phyloP scores from a whole-genome alignment of 1,284 basidiomycete genomes.

The Inonotus hispidus region DNA sequence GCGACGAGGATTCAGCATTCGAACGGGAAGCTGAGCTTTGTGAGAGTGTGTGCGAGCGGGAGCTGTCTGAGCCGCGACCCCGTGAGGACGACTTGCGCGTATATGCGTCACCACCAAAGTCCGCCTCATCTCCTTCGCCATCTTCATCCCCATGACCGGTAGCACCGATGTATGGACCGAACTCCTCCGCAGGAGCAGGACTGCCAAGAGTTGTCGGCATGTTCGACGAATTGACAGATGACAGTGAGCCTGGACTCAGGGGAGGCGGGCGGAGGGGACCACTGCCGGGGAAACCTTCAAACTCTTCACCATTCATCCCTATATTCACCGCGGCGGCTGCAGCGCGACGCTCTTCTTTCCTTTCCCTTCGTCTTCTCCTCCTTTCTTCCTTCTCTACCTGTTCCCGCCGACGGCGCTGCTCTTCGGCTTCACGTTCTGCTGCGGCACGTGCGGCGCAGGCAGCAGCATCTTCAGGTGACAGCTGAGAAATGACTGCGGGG shows the following conservation, averaged over 20 bases:
- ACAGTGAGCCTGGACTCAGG: constrained; percentile 16
- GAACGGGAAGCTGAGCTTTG: constrained; percentile 49
- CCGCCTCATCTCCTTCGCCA: constrained; percentile 44
- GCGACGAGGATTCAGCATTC: constrained; percentile 23
- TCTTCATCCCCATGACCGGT: constrained; percentile 28
- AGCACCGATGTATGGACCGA: constrained; percentile 33
- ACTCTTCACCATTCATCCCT: constrained; percentile 31
- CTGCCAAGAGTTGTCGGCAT: constrained; percentile 1
- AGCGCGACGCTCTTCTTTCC: constrained; percentile 37
- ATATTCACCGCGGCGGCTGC: constrained; percentile 34
- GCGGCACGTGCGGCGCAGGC: constrained; percentile 27
- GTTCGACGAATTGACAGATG: constrained; percentile 20
- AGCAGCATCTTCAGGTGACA: constrained; percentile 35
- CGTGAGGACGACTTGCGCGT: constrained; percentile 28
- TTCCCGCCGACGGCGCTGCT: constrained; percentile 27
- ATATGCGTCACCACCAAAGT: constrained; percentile 56
- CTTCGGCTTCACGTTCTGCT: constrained; percentile 6
- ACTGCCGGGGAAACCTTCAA: constrained; percentile 53
- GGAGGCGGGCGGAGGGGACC: constrained; percentile 19
- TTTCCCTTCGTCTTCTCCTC: constrained; percentile 37
- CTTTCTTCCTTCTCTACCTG: constrained; percentile 43
- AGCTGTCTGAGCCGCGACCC: constrained; percentile 29
- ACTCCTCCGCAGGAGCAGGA: constrained; percentile 26
- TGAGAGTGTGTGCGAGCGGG: constrained; percentile 51
- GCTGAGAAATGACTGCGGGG: constrained; percentile 42